Conservation (phyloP, 148 eudicot species). For the Selenicereus undatus region DNA sequence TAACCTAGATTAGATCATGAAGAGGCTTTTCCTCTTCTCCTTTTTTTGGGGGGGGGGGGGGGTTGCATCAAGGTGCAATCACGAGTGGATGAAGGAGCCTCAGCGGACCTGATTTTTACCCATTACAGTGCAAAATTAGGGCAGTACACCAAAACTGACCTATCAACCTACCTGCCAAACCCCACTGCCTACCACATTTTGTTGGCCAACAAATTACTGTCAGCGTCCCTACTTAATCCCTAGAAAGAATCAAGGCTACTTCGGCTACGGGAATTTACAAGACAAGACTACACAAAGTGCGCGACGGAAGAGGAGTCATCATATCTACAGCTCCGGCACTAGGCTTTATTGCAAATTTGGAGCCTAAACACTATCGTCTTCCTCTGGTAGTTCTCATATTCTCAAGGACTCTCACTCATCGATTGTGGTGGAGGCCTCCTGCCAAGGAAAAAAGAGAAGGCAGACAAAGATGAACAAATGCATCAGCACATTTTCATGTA, state of each 20-base stretch:
- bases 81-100: not conserved
- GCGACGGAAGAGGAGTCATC: not conserved
- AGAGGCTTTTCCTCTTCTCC: no score
- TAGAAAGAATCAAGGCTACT: not conserved
- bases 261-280: not conserved
- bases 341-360: not conserved
- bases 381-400: slow-evolving; percentile 27
- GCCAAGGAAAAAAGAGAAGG: not conserved
- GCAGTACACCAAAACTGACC: not conserved
- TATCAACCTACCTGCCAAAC: not conserved
- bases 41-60: no score
- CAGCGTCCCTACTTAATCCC: not conserved
- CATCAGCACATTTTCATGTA: not conserved
- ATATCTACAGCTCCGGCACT: slow-evolving; percentile 12
- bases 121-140: not conserved
- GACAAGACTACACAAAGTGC: not conserved
- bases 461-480: not conserved
- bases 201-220: not conserved
- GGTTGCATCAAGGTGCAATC: no score
- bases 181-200: not conserved
- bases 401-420: slow-evolving; percentile 52
- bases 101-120: not conserved
- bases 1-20: no score
- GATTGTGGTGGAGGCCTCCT: slow-evolving; percentile 64
- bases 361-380: slow-evolving; percentile 9